Base-by-base conservation (phyloP, 2,329 filamentous ascomycete species). In the Alternaria longipes region DNA sequence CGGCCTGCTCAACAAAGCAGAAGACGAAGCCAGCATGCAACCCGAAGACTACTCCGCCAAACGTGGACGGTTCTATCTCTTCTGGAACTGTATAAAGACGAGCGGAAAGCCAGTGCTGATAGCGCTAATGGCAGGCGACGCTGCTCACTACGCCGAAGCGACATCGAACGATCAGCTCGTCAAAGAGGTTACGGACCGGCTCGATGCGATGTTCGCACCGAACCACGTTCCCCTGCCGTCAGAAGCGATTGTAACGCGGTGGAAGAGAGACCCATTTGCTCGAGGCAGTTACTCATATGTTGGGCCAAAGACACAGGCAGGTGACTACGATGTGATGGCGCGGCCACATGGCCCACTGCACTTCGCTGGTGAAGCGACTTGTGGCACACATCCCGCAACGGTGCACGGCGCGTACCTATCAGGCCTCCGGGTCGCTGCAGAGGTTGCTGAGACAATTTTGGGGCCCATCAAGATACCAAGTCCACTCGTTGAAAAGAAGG, bases 401-500 rank as follows among this genome's bases (percentile, higher is more conserved):
- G 95, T 99, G 0, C 95, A 99, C 69, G 95, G 95, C 6, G 96
- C 95, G 8, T 99, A 98, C 74, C 83, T 99, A 4, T 97, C 95
- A 2, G 96, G 95, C 3, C 84, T 99, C 6, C 90, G 95, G 51
- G 95, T 91, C 4, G 95, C 95, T 11, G 90, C 91, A 3, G 94
- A 98, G 73, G 87, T 99, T 3, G 83, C 97, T 38, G 90, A 94
- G 56, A 83, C 87, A 3, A 86, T 97, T 76, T 83, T 95, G 32
- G 95, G 95, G 1, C 90, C 93, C 0, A 93, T 99, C 60, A 82
- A 90, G 45, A 83, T 97, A 11, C 91, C 74, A 3, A 70, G 91
- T 0, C 93, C 93, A 1, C 84, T 99, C 3, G 87, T 98, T 18
- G 85, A 88, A 60, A 83, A 89, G 64, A 88, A 90, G 79, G 79